Evolutionary conservation across 805 yeast genomes (phyloP), one percentile per base, ranked within the genome.

Genomic region (Metschnikowia santaceciliae): DNA sequence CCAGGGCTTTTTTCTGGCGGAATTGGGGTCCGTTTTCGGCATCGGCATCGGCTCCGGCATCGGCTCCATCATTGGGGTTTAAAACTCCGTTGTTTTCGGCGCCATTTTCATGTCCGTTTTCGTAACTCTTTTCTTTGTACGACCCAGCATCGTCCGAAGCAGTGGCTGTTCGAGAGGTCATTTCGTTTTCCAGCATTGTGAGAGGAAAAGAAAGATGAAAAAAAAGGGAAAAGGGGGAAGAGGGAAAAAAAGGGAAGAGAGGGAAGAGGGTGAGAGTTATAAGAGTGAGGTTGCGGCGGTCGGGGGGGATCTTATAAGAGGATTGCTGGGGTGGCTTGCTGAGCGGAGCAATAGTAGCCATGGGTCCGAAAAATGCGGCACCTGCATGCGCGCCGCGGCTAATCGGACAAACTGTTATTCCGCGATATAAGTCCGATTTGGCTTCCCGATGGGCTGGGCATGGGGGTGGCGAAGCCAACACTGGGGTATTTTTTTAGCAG

Each of bases 1-100:
- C 58, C 30, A 47, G 45, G 30, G 53, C 55, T 7, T 48, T 49
- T 52, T 58, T 56, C 13, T 51, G 42, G 30, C 48, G 46, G 45
- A 55, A 42, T 3, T 32, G 42, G n/a, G 50, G 52, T 32, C 30
- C 51, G 2, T 44, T 45, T 5, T 38, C 53, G 8, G 40, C 50
- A 20, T 43, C 34, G 6, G 43, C 50, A 20, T 43, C 11, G 8
- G 26, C 8, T 7, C 26, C 32, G 4, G 42, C 42, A 1, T 8
- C 11, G 8, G 26, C 8, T 7, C 26, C 26, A 6, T 1, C 3
- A 6, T 23, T 23, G 8, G 26, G 8, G 30, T 8, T 23, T 10
- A 23, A 23, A 1, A 23, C 10, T 0, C 10, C 30, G 10, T 7
- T 10, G 10, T 7, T 23, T 7, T 23, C 30, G 3, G 10, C 3